Conservation (phyloP, 805 yeast genomes). For the Candida odintsovae region DNA sequence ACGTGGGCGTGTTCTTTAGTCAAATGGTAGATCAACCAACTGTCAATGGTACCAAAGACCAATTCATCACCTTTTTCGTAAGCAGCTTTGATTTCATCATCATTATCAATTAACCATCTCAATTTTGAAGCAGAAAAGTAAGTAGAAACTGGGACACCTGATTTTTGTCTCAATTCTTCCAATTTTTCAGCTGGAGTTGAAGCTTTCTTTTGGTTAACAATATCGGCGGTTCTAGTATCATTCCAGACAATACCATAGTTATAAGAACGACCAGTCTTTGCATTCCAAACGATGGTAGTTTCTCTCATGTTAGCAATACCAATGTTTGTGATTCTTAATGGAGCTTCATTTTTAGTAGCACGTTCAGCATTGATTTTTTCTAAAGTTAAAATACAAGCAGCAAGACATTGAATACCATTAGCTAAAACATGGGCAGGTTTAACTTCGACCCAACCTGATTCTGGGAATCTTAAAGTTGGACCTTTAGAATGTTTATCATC, state of each 20-base stretch:
- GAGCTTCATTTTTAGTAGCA: constrained; percentile 35
- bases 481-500: constrained; percentile 38
- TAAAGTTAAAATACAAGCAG: constrained; percentile 53
- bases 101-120: constrained; percentile 84
- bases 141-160: constrained; percentile 86
- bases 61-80: constrained; percentile 73
- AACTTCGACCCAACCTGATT: constrained; percentile 93
- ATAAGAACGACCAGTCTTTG: constrained; percentile 77
- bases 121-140: constrained; percentile 89
- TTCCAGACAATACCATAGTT: constrained; percentile 92
- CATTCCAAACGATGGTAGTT: constrained; percentile 86
- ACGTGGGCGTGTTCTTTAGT: constrained; percentile 65
- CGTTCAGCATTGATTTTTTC: constrained; percentile 50
- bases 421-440: constrained; percentile 79
- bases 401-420: constrained; percentile 75
- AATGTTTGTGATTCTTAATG: constrained; percentile 62
- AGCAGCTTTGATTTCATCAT: constrained; percentile 54
- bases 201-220: constrained; percentile 57
- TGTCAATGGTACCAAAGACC: constrained; percentile 91
- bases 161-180: constrained; percentile 51
- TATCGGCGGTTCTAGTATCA: constrained; percentile 77
- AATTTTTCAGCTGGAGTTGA: constrained; percentile 49
- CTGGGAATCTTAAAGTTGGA: constrained; percentile 72
- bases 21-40: constrained; percentile 86
- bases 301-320: constrained; percentile 97